These are phyloP conservation scores for Penicillium roqueforti DNA, from an alignment of 495 filamentous ascomycete genomes.

Conservation along the genomic window DNA sequence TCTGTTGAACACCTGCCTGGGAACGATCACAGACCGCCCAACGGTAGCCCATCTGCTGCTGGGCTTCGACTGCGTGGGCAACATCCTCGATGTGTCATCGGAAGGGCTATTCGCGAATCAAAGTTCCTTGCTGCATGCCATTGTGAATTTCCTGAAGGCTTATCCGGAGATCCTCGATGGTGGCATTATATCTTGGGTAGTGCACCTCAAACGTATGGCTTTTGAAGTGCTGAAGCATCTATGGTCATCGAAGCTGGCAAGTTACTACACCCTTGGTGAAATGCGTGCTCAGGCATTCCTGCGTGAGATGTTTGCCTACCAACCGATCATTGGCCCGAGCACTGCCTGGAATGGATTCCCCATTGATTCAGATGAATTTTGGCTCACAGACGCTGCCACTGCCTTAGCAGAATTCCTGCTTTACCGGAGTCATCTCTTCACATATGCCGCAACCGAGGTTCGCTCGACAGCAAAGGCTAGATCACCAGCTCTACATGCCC, in stretches of 20 bases:
- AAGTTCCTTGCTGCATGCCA: constrained; percentile 75
- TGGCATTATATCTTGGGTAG: constrained; percentile 63
- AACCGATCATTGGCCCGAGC: constrained; percentile 58
- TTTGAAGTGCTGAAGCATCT: constrained; percentile 74
- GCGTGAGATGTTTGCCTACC: constrained; percentile 60
- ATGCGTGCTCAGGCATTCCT: constrained; percentile 72
- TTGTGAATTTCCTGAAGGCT: constrained; percentile 62
- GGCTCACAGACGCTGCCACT: constrained; percentile 55
- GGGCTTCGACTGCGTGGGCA: constrained; percentile 72
- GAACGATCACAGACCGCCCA: constrained; percentile 62
- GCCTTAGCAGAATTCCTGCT: constrained; percentile 70
- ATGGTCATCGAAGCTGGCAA: constrained; percentile 81
- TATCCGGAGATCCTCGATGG: constrained; percentile 59
- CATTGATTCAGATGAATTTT: constrained; percentile 55
- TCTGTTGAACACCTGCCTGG: constrained; percentile 75
- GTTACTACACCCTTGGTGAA: constrained; percentile 66
- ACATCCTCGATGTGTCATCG: constrained; percentile 57
- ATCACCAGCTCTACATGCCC: constrained; percentile 68
- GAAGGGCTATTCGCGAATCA: constrained; percentile 61
- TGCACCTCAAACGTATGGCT: constrained; percentile 67
- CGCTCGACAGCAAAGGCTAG: constrained; percentile 65
- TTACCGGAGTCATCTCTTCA: constrained; percentile 67
- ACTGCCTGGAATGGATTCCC: constrained; percentile 65
- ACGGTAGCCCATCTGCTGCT: constrained; percentile 87
- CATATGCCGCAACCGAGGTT: constrained; percentile 81